phyloP scores from a whole-genome alignment of 2,329 filamentous ascomycete species.

The Aspergillus neoniger region DNA sequence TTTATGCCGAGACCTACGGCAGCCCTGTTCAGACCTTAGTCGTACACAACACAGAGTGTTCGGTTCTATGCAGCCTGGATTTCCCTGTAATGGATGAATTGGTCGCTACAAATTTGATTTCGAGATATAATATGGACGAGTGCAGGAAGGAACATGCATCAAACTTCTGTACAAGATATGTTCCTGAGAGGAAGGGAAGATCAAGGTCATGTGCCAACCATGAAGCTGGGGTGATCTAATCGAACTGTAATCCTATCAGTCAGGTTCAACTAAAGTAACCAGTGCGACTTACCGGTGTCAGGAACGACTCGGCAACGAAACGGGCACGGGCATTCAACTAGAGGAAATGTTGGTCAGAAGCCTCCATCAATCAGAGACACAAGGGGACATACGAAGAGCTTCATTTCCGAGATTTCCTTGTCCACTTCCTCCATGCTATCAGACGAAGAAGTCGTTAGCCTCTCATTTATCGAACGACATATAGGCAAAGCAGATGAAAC shows the following conservation, averaged over 20 bases:
- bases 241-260: slow-evolving; percentile 31
- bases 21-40: neutral
- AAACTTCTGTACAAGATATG: slow-evolving; percentile 24
- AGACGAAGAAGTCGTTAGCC: neutral
- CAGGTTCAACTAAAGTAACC: neutral
- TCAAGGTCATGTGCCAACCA: slow-evolving; percentile 25
- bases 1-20: neutral
- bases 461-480: neutral
- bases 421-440: slow-evolving; percentile 90
- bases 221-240: slow-evolving; percentile 18
- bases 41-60: neutral
- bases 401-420: slow-evolving; percentile 99
- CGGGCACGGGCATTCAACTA: slow-evolving; percentile 94
- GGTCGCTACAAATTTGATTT: slow-evolving; percentile 10
- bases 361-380: neutral
- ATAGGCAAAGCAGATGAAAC: neutral
- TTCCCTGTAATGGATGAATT: neutral
- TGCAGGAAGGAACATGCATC: slow-evolving; percentile 18
- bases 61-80: neutral
- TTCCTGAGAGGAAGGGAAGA: slow-evolving; percentile 15
- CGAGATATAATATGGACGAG: slow-evolving; percentile 10
- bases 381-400: slow-evolving; percentile 78
- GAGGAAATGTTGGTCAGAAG: slow-evolving; percentile 24
- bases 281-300: slow-evolving; percentile 72
- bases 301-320: slow-evolving; percentile 97